These are phyloP conservation scores for Achlya hypogyna DNA, from an alignment of 352 stramenopile genomes.

Conservation along the genomic window DNA sequence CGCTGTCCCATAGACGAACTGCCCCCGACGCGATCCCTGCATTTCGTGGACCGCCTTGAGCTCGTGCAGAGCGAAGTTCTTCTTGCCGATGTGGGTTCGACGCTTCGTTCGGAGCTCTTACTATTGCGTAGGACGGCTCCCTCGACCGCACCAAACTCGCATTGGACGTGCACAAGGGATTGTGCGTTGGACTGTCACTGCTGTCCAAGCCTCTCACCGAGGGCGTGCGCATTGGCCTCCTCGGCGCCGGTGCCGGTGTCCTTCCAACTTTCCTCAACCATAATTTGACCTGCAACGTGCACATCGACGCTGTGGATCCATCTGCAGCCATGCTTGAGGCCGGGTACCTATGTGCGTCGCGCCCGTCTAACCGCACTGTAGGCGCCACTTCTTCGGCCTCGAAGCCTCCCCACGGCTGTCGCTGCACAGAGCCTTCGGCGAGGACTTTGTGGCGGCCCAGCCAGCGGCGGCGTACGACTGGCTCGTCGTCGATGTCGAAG, in stretches of 20 bases:
- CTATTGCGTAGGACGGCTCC: not conserved
- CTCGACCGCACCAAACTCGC: conserved; percentile 39
- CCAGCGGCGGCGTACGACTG: conserved; percentile 28
- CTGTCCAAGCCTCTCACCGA: conserved; percentile 2
- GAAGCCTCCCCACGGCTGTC: conserved; percentile 1
- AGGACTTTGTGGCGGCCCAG: conserved; percentile 26
- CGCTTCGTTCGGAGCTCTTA: not conserved
- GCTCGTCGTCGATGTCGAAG: conserved; percentile 58
- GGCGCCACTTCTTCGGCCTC: not conserved
- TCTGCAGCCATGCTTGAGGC: conserved; percentile 17
- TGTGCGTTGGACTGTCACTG: conserved; percentile 38
- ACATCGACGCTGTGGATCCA: conserved; percentile 54
- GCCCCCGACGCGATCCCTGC: conserved; percentile 41
- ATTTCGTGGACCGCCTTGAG: conserved; percentile 64
- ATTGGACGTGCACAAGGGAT: conserved; percentile 58
- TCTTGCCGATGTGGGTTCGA: conserved; percentile 20
- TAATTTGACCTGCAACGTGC: conserved; percentile 25
- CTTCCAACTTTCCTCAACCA: conserved; percentile 49
- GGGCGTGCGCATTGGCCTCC: conserved; percentile 28
- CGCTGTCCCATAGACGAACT: conserved; percentile 9
- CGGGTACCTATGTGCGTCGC: conserved; percentile 36
- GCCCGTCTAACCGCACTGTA: conserved; percentile 26
- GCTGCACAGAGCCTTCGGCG: conserved; percentile 37
- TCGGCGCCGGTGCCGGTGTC: conserved; percentile 49
- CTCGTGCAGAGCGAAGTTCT: conserved; percentile 65